These are phyloP conservation scores for Aspergillus sp. DNA, from an alignment of 2,329 filamentous ascomycete species.

Conservation along the genomic window DNA sequence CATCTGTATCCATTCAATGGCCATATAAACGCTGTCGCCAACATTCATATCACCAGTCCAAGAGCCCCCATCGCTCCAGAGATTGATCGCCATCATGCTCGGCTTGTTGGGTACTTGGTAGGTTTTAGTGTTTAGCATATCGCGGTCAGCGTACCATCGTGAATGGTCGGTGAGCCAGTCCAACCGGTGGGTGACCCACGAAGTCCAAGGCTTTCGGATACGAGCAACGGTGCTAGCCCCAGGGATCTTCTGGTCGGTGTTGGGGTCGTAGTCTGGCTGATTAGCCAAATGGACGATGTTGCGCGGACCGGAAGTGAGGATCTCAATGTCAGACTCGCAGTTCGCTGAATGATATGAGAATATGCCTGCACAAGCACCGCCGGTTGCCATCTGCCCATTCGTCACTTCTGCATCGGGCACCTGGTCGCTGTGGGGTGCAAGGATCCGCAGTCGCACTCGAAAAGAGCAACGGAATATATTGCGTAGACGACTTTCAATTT, in stretches of 20 bases:
- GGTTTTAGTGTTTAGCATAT: slow-evolving; percentile 24
- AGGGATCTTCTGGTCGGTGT: slow-evolving; percentile 27
- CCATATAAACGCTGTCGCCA: slow-evolving; percentile 32
- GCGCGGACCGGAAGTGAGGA: slow-evolving; percentile 44
- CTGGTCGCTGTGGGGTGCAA: slow-evolving; percentile 2
- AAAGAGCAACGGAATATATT: slow-evolving; percentile 46
- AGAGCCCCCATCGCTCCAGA: slow-evolving; percentile 39
- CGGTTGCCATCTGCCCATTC: slow-evolving; percentile 2
- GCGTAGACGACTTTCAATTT: slow-evolving; percentile 43
- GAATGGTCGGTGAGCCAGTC: slow-evolving; percentile 35
- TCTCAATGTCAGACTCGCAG: slow-evolving; percentile 52
- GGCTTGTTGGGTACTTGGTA: slow-evolving; percentile 33
- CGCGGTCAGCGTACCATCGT: slow-evolving; percentile 34
- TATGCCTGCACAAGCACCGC: slow-evolving; percentile 48
- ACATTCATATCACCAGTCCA: slow-evolving; percentile 39
- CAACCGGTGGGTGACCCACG: slow-evolving; percentile 36
- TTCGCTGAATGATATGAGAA: slow-evolving; percentile 45
- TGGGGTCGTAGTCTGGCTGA: slow-evolving; percentile 37
- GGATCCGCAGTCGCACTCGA: slow-evolving; percentile 43
- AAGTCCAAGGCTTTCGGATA: slow-evolving; percentile 33
- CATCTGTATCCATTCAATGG: slow-evolving; percentile 39
- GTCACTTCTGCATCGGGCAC: background rate
- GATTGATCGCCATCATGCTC: slow-evolving; percentile 35
- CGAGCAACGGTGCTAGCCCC: slow-evolving; percentile 25
- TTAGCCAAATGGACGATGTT: slow-evolving; percentile 40